Percentiles rank a stretch among this genome's conserved stretches.
phyloP scores from a whole-genome alignment of 768 basidiomycete genomes.

The Mycena polygramma region DNA sequence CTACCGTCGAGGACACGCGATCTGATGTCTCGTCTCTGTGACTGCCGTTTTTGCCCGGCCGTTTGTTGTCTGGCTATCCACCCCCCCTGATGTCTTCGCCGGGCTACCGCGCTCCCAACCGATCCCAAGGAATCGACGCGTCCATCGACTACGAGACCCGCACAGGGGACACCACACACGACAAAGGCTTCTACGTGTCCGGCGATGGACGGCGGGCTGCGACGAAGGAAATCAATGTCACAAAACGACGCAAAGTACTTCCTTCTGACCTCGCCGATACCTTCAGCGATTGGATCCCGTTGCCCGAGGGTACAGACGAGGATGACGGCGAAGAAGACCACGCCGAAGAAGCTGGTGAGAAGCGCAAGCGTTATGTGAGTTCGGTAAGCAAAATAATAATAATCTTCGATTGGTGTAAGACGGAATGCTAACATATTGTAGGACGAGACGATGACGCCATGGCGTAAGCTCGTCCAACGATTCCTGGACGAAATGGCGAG shows the following conservation, averaged over 20 bases:
- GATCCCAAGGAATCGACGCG: not conserved
- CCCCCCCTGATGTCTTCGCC: not conserved
- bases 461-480: not conserved
- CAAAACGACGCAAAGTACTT: too few species aligned
- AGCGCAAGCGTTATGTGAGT: slow-evolving; percentile 9
- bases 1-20: too few species aligned
- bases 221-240: not conserved
- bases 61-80: too few species aligned
- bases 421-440: too few species aligned
- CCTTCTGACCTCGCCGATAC: not conserved
- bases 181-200: slow-evolving; percentile 1
- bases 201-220: not conserved
- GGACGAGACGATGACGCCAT: slow-evolving; percentile 17
- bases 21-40: too few species aligned
- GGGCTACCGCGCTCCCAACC: not conserved
- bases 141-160: slow-evolving; percentile 8
- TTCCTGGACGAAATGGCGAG: slow-evolving; percentile 18
- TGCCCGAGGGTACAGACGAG: not conserved
- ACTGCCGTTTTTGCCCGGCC: too few species aligned
- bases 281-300: slow-evolving; percentile 1
- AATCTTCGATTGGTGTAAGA: too few species aligned
- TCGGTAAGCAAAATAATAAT: not conserved
- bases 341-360: not conserved
- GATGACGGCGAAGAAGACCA: not conserved
- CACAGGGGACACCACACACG: not conserved